Conservation (phyloP, 1,284 basidiomycete genomes). For the Ustilago esculenta region DNA sequence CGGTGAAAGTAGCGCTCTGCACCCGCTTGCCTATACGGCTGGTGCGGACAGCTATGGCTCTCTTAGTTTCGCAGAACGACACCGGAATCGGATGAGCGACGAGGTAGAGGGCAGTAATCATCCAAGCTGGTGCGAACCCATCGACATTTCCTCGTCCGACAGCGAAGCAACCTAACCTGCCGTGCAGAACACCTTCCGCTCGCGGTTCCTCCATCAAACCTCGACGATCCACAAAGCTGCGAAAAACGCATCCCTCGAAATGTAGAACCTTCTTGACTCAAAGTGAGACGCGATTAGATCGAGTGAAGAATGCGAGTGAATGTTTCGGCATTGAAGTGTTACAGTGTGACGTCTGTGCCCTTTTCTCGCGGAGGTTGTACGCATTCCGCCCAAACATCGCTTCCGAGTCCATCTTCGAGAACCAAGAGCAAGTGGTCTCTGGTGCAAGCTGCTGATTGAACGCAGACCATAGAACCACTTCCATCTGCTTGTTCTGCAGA, state of each 20-base stretch:
- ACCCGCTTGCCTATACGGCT: neutral
- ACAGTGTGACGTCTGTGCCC: slow-evolving; percentile 10
- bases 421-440: slow-evolving; percentile 23
- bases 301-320: too few species aligned
- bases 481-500: neutral
- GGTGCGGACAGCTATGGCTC: neutral
- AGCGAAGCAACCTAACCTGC: too few species aligned
- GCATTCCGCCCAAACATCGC: slow-evolving; percentile 28
- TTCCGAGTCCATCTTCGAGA: slow-evolving; percentile 13
- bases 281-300: too few species aligned
- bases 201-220: too few species aligned
- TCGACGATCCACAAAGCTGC: too few species aligned
- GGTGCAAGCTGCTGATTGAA: slow-evolving; percentile 20
- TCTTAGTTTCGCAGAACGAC: neutral
- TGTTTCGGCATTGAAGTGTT: too few species aligned
- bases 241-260: neutral
- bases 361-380: slow-evolving; percentile 9
- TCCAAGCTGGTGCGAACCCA: too few species aligned
- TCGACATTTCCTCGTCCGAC: neutral
- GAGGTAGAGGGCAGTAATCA: too few species aligned
- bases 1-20: too few species aligned
- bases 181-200: too few species aligned
- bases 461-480: neutral
- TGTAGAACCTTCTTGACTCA: too few species aligned
- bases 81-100: too few species aligned